Base-by-base conservation (phyloP, 495 filamentous ascomycete species). In the Thermothielavioides terrestris region DNA sequence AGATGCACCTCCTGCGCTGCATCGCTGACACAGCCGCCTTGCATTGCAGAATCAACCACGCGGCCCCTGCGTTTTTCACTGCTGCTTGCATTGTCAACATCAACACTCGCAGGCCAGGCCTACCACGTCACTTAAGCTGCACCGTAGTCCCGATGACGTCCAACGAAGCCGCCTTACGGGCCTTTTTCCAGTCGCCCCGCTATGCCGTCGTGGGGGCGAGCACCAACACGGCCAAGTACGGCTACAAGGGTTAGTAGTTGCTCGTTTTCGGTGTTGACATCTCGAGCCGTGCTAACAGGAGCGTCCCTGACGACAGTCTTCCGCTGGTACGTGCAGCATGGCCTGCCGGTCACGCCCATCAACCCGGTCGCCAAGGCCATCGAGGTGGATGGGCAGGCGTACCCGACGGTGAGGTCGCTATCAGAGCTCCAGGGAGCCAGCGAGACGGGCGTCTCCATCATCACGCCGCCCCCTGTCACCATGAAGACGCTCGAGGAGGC, bases 201-300 rank as follows among this genome's bases (percentile, higher is more conserved):
- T 98, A 88, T 63, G 91, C 90, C 43, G 91, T 98, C 35, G 89
- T 91, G 30, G 91, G 91, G 52, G 92, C 92, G 5, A 88, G 83
- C 69, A 84, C 82, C 37, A 87, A 92, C 65, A 68, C 86, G 41
- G 67, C 72, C 52, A 95, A 95, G 64, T 96, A 84, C 62, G 92
- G 92, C n/a, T 86, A 94, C 70, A 90, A 90, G 72, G 79, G 89
- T 88, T 64, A 40, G 71, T 55, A 18, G 6, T 28, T 37, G 14
- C 12, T 23, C 1, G 25, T 21, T 31, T 32, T 1, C 27, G 27
- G 27, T 10, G 27, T 6, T 28, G 18, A 27, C 34, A 37, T 23
- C 3, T n/a, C 15, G 15, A 2, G 41, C 26, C n/a, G n/a, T 37
- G 46, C 59, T 68, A 53, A 65, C 58, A 37, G 15, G n/a, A n/a